Percentiles rank a stretch among this genome's conserved stretches.
phyloP scores from a whole-genome alignment of 805 yeast genomes.

The Candida pini region DNA sequence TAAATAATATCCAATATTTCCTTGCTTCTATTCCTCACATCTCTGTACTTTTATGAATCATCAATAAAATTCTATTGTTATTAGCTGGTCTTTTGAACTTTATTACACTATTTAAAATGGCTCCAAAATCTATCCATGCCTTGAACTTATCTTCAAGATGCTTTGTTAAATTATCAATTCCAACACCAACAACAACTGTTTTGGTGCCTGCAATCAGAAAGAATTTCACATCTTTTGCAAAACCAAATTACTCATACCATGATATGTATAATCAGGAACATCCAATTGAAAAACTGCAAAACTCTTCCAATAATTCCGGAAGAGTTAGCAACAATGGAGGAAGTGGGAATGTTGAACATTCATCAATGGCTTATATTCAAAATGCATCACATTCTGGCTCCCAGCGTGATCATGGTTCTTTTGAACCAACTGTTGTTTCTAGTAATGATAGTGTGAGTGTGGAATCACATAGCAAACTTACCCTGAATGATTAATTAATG shows the following conservation, averaged over 20 bases:
- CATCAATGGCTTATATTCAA: constrained; percentile 25
- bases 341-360: constrained; percentile 21
- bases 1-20: no score
- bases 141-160: constrained; percentile 26
- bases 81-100: no score
- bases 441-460: constrained; percentile 22
- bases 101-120: constrained; percentile 8
- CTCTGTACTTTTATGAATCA: no score
- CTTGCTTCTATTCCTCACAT: no score
- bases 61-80: no score
- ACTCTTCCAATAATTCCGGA: constrained; percentile 7
- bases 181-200: constrained; percentile 4
- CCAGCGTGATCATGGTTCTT: constrained; percentile 10
- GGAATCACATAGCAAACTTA: constrained; percentile 19
- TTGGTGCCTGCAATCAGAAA: constrained; percentile 11
- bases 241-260: constrained; percentile 15
- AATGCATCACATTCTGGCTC: constrained; percentile 17
- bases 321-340: constrained; percentile 28
- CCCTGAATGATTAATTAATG: no score
- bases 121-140: constrained; percentile 24
- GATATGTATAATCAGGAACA: constrained; percentile 23
- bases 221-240: constrained; percentile 21
- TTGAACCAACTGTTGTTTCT: constrained; percentile 30
- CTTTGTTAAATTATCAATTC: constrained; percentile 12
- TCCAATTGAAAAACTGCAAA: constrained; percentile 12